phyloP scores from a whole-genome alignment of 441 rosid genomes.

The Biscutella laevigata region DNA sequence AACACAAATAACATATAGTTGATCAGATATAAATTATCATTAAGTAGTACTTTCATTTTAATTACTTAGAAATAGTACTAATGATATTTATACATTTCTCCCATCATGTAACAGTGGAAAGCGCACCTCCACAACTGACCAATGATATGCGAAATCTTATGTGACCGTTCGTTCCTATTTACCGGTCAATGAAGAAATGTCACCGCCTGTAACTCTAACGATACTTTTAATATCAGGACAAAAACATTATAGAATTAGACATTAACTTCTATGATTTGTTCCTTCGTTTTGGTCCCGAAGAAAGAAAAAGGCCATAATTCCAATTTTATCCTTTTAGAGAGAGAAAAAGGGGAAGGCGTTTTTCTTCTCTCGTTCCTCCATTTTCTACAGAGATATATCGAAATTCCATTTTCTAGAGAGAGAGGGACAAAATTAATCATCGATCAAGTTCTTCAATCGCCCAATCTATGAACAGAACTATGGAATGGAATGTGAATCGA shows the following conservation, averaged over 20 bases:
- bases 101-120: slow-evolving; percentile 20
- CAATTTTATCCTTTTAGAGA: slow-evolving; percentile 27
- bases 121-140: slow-evolving; percentile 26
- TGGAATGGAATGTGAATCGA: slow-evolving; percentile 28
- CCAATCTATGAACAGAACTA: slow-evolving; percentile 6
- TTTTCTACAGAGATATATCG: slow-evolving; percentile 18
- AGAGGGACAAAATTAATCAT: slow-evolving; percentile 6
- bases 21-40: neutral
- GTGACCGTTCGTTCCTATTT: slow-evolving; percentile 15
- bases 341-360: slow-evolving; percentile 19
- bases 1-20: neutral
- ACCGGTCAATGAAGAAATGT: neutral
- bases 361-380: slow-evolving; percentile 23
- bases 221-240: slow-evolving; percentile 14
- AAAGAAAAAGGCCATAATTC: neutral
- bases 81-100: too few relatives aligned
- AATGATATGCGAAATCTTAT: neutral
- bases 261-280: slow-evolving; percentile 26
- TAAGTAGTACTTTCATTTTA: neutral
- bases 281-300: slow-evolving; percentile 26
- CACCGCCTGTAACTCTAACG: slow-evolving; percentile 19
- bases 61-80: neutral
- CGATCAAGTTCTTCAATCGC: slow-evolving; percentile 26
- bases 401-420: slow-evolving; percentile 21
- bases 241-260: slow-evolving; percentile 22